Conservation (phyloP, 2,329 filamentous ascomycete species). For the Ceratocystis albifundus region DNA sequence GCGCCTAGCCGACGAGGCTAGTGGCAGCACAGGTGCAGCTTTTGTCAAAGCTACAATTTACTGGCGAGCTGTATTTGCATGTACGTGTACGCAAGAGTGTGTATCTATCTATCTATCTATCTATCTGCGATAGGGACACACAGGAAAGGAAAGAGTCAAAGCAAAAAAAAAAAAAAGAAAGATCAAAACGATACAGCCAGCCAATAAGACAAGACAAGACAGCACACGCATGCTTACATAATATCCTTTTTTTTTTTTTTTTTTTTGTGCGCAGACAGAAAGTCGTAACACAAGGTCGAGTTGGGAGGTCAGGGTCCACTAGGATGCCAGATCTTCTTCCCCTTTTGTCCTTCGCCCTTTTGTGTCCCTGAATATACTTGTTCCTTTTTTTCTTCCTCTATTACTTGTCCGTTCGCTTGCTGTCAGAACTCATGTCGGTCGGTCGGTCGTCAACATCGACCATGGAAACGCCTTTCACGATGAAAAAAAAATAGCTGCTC, state of each 20-base stretch:
- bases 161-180: neutral
- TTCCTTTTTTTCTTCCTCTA: neutral
- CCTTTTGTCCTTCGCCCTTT: neutral
- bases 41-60: neutral
- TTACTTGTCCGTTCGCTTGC: neutral
- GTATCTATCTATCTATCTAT: neutral
- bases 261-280: neutral
- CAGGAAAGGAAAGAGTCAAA: neutral
- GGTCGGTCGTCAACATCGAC: neutral
- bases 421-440: neutral
- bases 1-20: neutral
- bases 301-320: neutral
- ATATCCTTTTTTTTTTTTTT: neutral
- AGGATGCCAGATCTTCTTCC: neutral
- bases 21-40: neutral
- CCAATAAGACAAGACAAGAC: neutral
- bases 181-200: neutral
- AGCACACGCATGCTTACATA: neutral
- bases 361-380: neutral
- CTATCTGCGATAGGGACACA: neutral
- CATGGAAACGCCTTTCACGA: neutral
- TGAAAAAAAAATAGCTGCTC: neutral
- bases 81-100: neutral
- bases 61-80: neutral
- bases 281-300: neutral